Evolutionary conservation across 768 basidiomycete genomes (phyloP).

Genomic region (Mycena chlorophos): DNA sequence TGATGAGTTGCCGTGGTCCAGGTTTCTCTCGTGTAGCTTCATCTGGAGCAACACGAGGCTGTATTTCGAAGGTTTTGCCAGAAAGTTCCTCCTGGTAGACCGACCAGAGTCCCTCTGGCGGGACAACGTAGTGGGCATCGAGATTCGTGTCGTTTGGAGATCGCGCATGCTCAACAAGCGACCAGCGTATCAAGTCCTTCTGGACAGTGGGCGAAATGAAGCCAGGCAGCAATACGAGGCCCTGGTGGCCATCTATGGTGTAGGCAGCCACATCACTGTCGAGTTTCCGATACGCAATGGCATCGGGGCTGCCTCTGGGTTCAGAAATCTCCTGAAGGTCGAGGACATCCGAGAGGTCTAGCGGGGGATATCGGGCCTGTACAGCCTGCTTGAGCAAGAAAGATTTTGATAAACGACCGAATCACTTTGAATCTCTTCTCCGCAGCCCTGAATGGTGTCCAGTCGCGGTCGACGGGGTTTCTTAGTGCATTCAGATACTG

Average conservation of each 20-base stretch:
- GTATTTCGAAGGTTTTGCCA: constrained; percentile 35
- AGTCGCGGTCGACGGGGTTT: constrained; percentile 52
- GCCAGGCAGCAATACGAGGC: constrained; percentile 80
- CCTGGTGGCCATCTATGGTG: constrained; percentile 40
- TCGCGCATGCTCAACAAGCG: constrained; percentile 72
- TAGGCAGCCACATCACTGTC: constrained; percentile 22
- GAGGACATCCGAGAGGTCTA: constrained; percentile 66
- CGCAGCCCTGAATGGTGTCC: constrained; percentile 74
- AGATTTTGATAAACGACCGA: neutral
- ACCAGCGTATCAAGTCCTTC: constrained; percentile 66
- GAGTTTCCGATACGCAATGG: constrained; percentile 36
- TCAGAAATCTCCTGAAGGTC: constrained; percentile 49
- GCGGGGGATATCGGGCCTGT: constrained; percentile 67
- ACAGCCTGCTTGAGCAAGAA: neutral
- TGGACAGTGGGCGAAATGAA: constrained; percentile 68
- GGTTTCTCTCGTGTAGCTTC: constrained; percentile 26
- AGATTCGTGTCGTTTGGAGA: constrained; percentile 88
- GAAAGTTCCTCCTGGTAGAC: constrained; percentile 42
- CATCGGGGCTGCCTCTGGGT: constrained; percentile 41
- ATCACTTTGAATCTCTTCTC: constrained; percentile 73
- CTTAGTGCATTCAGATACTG: constrained; percentile 62
- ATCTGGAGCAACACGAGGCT: constrained; percentile 44
- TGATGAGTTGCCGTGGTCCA: constrained; percentile 67
- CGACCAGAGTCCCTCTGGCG: constrained; percentile 77
- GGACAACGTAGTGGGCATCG: constrained; percentile 81